Evolutionary conservation across 305 asterid genomes (phyloP), one percentile per base, ranked within the genome.

Genomic region (Fraxinus greggii): DNA sequence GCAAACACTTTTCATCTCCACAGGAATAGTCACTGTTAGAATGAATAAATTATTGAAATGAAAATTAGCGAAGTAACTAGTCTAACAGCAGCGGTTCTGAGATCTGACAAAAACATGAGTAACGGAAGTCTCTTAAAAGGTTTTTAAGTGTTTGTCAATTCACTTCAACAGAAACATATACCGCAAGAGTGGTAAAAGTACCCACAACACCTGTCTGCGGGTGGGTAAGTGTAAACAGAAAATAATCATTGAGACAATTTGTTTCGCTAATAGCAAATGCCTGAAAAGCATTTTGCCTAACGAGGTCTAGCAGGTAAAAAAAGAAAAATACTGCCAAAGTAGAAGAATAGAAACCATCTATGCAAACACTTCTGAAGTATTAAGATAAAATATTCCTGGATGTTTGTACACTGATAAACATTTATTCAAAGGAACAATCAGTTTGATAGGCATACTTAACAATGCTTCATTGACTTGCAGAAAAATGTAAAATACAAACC

Each of bases 401-500:
- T 40, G 23, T 42, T 67, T 78, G 26, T 23, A 59, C 8, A 23
- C 59, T 36, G 79, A 67, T 40, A 69, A 36, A 42, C 7, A 65
- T 65, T 26, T 65, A 2, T 19, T 26, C 35, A 26, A 42, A 72
- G 33, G 77, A 80, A 61, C 45, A 72, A 76, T 8, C 67, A 45
- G 45, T 54, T 40, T 26, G 72, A 67, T 13, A 72, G 40, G 61
- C 79, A 54, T 19, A 59, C 36, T 24, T 48, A 33, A 45, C 72
- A 56, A 24, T 24, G 45, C 70, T 36, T 32, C 78, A 33, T 54
- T 33, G 48, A 78, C 79, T 56, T 70, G 76, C 67, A 83, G 36
- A 54, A 56, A 81, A 51, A 79, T 63, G 80, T 48, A 82, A 51
- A 77, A 83, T 72, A 72, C 24, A 75, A 76, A 80, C 61, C 54